phyloP scores from a whole-genome alignment of 1,284 basidiomycete species.

The Xanthoconium separans region DNA sequence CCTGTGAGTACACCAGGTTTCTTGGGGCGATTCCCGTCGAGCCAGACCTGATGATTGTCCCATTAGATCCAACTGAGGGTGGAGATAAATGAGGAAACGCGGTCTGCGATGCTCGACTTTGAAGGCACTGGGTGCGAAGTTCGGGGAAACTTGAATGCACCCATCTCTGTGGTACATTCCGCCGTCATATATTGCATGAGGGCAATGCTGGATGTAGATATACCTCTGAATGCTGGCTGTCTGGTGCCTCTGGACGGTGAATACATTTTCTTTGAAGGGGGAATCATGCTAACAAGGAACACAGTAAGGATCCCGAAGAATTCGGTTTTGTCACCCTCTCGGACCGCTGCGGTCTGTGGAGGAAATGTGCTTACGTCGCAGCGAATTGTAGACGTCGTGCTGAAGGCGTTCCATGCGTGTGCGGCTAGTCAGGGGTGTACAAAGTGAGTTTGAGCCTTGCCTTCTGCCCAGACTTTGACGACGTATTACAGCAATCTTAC shows the following conservation, averaged over 20 bases:
- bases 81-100: constrained; percentile 73
- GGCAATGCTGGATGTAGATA: constrained; percentile 89
- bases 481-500: constrained; percentile 72
- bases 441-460: constrained; percentile 52
- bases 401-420: constrained; percentile 90
- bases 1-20: constrained; percentile 47
- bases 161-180: constrained; percentile 86
- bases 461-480: neutral
- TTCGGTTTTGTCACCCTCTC: constrained; percentile 80
- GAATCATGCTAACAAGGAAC: constrained; percentile 6
- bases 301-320: constrained; percentile 80
- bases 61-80: constrained; percentile 75
- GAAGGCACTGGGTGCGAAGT: constrained; percentile 88
- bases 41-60: constrained; percentile 2
- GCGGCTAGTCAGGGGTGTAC: constrained; percentile 95
- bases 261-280: constrained; percentile 21
- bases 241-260: constrained; percentile 75
- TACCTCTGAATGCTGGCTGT: constrained; percentile 93
- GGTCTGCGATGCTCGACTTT: constrained; percentile 90
- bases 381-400: constrained; percentile 91
- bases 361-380: constrained; percentile 94
- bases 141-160: constrained; percentile 87
- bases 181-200: constrained; percentile 96
- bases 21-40: neutral
- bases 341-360: constrained; percentile 88